Base-by-base conservation (phyloP, 1,284 basidiomycete genomes). In the Calocybe gambosa region DNA sequence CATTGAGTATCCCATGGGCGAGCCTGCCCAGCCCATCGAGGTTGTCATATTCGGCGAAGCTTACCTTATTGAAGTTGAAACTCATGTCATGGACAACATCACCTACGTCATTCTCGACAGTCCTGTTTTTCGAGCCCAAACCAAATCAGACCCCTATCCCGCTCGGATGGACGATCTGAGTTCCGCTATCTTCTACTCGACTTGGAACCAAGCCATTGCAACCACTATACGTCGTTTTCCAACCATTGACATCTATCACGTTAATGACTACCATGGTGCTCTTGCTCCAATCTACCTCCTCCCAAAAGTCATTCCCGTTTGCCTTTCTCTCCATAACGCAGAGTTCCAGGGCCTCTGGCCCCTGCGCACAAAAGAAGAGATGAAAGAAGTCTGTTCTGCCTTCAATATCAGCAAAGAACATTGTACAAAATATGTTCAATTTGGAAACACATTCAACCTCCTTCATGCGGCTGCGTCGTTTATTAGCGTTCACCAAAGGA, bases 321-420 rank as follows among this genome's bases (percentile, higher is more conserved):
- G 92, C 67, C 72, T 94, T 28, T 94, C 92, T n/a, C 75, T 95
- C 18, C 92, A 95, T 73, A 95, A 94, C 56, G 92, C 92, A 61
- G 91, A 95, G 65, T 95, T 94, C 77, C 92, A 95, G 63, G 92
- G 92, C 69, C 77, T 94, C 19, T 94, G 91, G 92, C 91, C 92
- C 9, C 77, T 94, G 23, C 83, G 92, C 44, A 94, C 91, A 35
- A 94, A 95, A 72, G 92, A 94, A 62, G 92, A 94, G 65, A 93
- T 93, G 89, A 94, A 93, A 72, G 92, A 95, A 63, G 92, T 95
- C 39, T 95, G 92, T 63, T 93, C 91, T 2, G 92, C 92, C 8
- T 95, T 94, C 77, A 94, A 94, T 66, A 89, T 95, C 62, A 88
- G 87, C 72, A 94, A 94, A 68, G 91, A 93, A 59, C 77, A 91